Base-by-base conservation (phyloP, 208 protist genomes). In the Herpetomonas tarakana region DNA sequence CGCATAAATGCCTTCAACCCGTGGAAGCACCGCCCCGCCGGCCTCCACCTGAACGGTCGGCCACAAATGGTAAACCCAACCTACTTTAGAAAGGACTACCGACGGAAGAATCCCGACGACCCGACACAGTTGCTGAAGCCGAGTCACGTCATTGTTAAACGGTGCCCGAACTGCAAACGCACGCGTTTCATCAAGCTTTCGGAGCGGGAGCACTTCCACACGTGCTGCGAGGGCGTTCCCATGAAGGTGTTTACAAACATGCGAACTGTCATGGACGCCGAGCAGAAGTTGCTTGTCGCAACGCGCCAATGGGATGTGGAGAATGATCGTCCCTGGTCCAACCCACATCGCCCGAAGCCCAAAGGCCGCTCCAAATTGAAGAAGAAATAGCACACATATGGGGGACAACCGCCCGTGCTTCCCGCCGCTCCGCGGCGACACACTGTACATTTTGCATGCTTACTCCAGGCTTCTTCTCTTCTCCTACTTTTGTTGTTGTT, bases 311-410 rank as follows among this genome's bases (percentile, higher is more conserved):
- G 88, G 85, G 85, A 94, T 73, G 71, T 80, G 19, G 81, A 91
- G 49, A 84, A 88, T 59, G 74, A 92, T 31, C 72, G 81, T 12
- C 88, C 88, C 24, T 91, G 78, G 76, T 81, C 74, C 65, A 92
- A 86, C 51, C 64, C 88, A 24, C 88, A 94, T 56, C 69, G 76
- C n/a, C 88, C 88, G 14, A 76, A 70, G 47, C 88, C 88, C 18
- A 94, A 94, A 47, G 88, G 88, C 16, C 69, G 88, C 19, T 94
- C 88, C 9, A 94, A 94, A 69, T 60, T 91, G 47, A 94, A 91
- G 63, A 94, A 94, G 70, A 76, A 77, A 75, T 54, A 28, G 11
- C 3, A 6, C 1, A 25, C 21, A 14, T 74, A 19, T 45, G 59
- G 29, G 28, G 46, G 24, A 28, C 28, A n/a, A n/a, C n/a, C n/a